A percentile compares a stretch with the other conserved stretches of the same genome.
Conservation (phyloP, 1,284 basidiomycete species). For the Trametes hirsuta region DNA sequence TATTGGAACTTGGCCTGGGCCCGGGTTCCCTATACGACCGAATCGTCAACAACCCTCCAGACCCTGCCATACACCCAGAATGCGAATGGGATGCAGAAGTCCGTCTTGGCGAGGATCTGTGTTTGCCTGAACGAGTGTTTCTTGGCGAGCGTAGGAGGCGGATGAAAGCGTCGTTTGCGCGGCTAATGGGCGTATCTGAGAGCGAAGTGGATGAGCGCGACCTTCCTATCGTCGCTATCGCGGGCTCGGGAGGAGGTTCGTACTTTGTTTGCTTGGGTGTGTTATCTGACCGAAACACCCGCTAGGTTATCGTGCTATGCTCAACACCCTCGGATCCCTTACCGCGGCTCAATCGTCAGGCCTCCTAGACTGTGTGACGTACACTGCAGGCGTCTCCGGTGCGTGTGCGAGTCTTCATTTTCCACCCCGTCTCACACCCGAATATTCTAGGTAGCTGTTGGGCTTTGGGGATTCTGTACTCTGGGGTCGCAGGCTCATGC, state of each 20-base stretch:
- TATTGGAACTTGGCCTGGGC: constrained; percentile 40
- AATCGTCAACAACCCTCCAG: constrained; percentile 35
- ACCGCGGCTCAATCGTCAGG: constrained; percentile 38
- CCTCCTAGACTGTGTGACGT: constrained; percentile 40
- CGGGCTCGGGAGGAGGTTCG: constrained; percentile 45
- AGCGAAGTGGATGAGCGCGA: constrained; percentile 42
- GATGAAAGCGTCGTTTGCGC: constrained; percentile 40
- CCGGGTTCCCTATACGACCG: constrained; percentile 41
- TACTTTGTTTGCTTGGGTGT: background rate
- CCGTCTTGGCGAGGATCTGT: constrained; percentile 41
- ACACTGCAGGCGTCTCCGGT: constrained; percentile 45
- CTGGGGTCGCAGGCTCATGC: constrained; percentile 39
- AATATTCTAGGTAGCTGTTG: constrained; percentile 37
- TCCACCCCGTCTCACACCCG: background rate
- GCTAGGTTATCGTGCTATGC: constrained; percentile 43
- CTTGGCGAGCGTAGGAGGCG: constrained; percentile 36
- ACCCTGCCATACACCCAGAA: constrained; percentile 40
- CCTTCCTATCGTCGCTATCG: constrained; percentile 45
- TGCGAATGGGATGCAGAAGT: constrained; percentile 45
- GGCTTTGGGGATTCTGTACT: constrained; percentile 43
- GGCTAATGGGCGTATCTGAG: constrained; percentile 39
- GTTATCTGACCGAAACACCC: background rate
- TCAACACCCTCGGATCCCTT: constrained; percentile 44
- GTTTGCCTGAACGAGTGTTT: constrained; percentile 41
- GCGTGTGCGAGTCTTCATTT: background rate